Conservation (phyloP, 2,329 filamentous ascomycete species). For the Calonectria henricotiae region DNA sequence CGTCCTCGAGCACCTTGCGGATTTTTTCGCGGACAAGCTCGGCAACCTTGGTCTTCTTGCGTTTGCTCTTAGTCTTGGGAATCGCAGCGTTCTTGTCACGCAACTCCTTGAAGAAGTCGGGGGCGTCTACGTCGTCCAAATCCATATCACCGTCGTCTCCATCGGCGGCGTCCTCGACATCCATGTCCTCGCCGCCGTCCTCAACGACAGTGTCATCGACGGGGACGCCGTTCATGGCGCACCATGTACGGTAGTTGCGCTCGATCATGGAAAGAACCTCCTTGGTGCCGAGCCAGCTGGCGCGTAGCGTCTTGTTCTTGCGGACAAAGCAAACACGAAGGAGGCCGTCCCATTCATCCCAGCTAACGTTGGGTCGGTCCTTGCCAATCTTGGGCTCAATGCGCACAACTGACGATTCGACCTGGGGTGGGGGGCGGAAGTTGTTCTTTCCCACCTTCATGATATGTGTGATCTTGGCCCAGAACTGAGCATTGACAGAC, state of each 20-base stretch:
- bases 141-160: slow-evolving; percentile 68
- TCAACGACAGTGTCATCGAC: slow-evolving; percentile 78
- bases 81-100: slow-evolving; percentile 60
- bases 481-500: slow-evolving; percentile 95
- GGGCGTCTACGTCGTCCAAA: slow-evolving; percentile 79
- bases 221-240: slow-evolving; percentile 86
- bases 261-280: slow-evolving; percentile 89
- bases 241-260: slow-evolving; percentile 91
- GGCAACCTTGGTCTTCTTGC: slow-evolving; percentile 85
- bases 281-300: slow-evolving; percentile 84
- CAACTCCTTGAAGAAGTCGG: slow-evolving; percentile 85
- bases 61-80: slow-evolving; percentile 77
- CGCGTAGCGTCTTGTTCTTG: slow-evolving; percentile 92
- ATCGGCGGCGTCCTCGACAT: slow-evolving; percentile 61
- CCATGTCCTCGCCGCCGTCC: slow-evolving; percentile 61
- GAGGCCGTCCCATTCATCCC: slow-evolving; percentile 96
- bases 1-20: slow-evolving; percentile 84
- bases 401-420: slow-evolving; percentile 92
- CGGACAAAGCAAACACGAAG: slow-evolving; percentile 80
- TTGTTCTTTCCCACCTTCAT: slow-evolving; percentile 98
- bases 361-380: slow-evolving; percentile 87
- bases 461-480: slow-evolving; percentile 76
- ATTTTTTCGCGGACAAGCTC: slow-evolving; percentile 91
- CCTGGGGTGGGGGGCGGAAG: slow-evolving; percentile 94
- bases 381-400: slow-evolving; percentile 88